Evolutionary conservation across 805 yeast species (phyloP).

Genomic region (Ogataea henricii): DNA sequence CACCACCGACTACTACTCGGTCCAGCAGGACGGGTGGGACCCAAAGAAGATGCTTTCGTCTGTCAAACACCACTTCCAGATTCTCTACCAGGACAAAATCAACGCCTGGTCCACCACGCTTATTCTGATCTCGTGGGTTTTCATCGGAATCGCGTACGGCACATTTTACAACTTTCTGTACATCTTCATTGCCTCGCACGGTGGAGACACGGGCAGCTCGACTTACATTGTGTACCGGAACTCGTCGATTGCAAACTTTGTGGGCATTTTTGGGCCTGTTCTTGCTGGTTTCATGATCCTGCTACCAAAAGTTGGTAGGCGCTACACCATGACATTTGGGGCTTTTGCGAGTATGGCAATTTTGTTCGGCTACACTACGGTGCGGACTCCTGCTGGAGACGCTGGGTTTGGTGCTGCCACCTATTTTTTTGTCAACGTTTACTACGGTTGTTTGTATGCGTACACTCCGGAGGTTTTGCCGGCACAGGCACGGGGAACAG

Average conservation of each 20-base stretch:
- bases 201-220: slow-evolving; percentile 43
- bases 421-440: slow-evolving; percentile 43
- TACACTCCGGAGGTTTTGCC: slow-evolving; percentile 63
- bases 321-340: slow-evolving; percentile 51
- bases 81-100: slow-evolving; percentile 45
- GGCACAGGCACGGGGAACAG: slow-evolving; percentile 50
- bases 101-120: slow-evolving; percentile 42
- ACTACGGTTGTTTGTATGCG: slow-evolving; percentile 58
- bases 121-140: slow-evolving; percentile 49
- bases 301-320: slow-evolving; percentile 44
- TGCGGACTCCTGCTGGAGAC: slow-evolving; percentile 50
- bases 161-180: slow-evolving; percentile 52
- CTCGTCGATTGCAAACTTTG: slow-evolving; percentile 42
- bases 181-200: slow-evolving; percentile 45
- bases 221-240: slow-evolving; percentile 43
- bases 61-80: slow-evolving; percentile 39
- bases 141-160: slow-evolving; percentile 54
- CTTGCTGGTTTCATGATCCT: slow-evolving; percentile 41
- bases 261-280: slow-evolving; percentile 48
- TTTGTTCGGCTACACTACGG: slow-evolving; percentile 58
- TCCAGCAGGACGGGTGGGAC: slow-evolving; percentile 9
- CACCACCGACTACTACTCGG: slow-evolving; percentile 5
- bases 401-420: slow-evolving; percentile 47
- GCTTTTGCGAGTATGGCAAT: slow-evolving; percentile 52
- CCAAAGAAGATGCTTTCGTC: slow-evolving; percentile 17